phyloP scores from a whole-genome alignment of 1,284 basidiomycete genomes.

The Heterobasidion occidentale region DNA sequence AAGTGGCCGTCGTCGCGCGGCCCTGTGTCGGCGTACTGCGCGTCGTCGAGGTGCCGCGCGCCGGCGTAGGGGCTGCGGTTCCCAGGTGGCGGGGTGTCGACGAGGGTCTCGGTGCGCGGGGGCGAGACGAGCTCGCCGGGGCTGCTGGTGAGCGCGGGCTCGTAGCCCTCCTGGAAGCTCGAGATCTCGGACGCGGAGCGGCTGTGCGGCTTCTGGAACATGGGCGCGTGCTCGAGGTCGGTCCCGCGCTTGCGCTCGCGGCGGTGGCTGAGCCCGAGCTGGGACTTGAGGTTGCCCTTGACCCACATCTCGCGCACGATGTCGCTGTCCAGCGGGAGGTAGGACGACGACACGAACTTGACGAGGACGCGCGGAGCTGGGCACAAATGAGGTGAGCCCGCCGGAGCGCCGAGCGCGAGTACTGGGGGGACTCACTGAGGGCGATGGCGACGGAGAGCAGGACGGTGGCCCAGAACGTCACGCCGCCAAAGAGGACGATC shows the following conservation, averaged over 20 bases:
- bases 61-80: neutral
- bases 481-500: slow-evolving; percentile 63
- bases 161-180: slow-evolving; percentile 25
- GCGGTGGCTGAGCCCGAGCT: slow-evolving; percentile 64
- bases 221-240: slow-evolving; percentile 55
- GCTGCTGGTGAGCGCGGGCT: slow-evolving; percentile 31
- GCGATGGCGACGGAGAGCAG: slow-evolving; percentile 62
- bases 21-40: neutral
- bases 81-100: slow-evolving; percentile 6
- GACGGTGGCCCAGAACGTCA: slow-evolving; percentile 80
- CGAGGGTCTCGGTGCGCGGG: slow-evolving; percentile 6
- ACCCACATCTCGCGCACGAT: slow-evolving; percentile 91
- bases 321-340: slow-evolving; percentile 73
- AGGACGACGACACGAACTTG: slow-evolving; percentile 62
- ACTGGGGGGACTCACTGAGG: slow-evolving; percentile 44
- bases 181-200: slow-evolving; percentile 58
- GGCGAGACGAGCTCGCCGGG: slow-evolving; percentile 19
- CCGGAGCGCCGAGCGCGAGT: neutral
- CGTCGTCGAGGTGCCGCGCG: neutral
- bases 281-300: slow-evolving; percentile 74
- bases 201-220: slow-evolving; percentile 56
- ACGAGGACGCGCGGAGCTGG: slow-evolving; percentile 66
- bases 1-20: neutral
- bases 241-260: slow-evolving; percentile 27
- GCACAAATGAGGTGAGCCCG: slow-evolving; percentile 4